A percentile compares a stretch with the other conserved stretches of the same genome.
Evolutionary conservation across 108 stramenopile genomes (phyloP).

Genomic region (Fragilariopsis cylindrus): DNA sequence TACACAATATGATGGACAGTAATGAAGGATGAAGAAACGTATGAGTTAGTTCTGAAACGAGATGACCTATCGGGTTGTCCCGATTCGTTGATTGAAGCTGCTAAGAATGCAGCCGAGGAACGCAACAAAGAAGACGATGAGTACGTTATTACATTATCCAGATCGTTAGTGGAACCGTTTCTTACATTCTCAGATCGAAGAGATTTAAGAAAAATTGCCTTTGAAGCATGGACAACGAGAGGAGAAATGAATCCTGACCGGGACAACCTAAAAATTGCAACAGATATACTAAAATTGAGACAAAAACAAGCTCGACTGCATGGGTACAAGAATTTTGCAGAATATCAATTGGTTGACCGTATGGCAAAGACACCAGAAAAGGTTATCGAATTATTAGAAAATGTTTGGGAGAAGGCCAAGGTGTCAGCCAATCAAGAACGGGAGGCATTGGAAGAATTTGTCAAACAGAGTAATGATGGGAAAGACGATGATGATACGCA

Average conservation of each 20-base stretch:
- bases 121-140: slow-evolving; percentile 51
- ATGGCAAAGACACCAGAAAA: slow-evolving; percentile 79
- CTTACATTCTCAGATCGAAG: slow-evolving; percentile 55
- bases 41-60: slow-evolving; percentile 50
- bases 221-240: slow-evolving; percentile 59
- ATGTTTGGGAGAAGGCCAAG: slow-evolving; percentile 77
- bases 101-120: slow-evolving; percentile 64
- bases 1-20: slow-evolving; percentile 12
- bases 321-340: slow-evolving; percentile 61
- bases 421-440: slow-evolving; percentile 68
- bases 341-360: slow-evolving; percentile 70
- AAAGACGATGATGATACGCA: background rate
- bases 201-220: slow-evolving; percentile 62
- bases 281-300: slow-evolving; percentile 59
- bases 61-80: slow-evolving; percentile 72
- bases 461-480: slow-evolving; percentile 43
- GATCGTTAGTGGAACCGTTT: slow-evolving; percentile 78
- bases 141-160: slow-evolving; percentile 69
- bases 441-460: slow-evolving; percentile 61
- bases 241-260: slow-evolving; percentile 61
- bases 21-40: slow-evolving; percentile 71
- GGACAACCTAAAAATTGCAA: slow-evolving; percentile 63
- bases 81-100: slow-evolving; percentile 54
- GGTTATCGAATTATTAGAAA: slow-evolving; percentile 58
- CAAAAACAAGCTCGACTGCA: slow-evolving; percentile 57